Evolutionary conservation across 129 eudicot genomes (phyloP).

Genomic region (Tagetes patula): DNA sequence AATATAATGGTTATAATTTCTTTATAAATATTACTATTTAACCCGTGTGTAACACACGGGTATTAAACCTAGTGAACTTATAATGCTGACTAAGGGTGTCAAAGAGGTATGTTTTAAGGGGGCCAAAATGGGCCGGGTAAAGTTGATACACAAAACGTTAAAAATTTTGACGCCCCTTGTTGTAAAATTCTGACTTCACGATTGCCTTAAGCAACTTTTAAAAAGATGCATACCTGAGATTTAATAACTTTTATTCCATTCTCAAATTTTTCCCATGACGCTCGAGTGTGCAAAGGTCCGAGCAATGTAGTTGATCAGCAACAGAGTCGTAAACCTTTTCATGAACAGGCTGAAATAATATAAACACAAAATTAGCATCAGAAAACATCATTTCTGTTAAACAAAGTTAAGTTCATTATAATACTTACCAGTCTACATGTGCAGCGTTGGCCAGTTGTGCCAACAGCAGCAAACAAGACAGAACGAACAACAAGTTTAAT

Average conservation of each 20-base stretch:
- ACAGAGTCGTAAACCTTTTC: conserved; percentile 70
- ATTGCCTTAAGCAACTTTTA: too few relatives aligned
- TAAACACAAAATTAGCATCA: conserved; percentile 1
- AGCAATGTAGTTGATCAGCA: conserved; percentile 81
- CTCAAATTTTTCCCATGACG: conserved; percentile 71
- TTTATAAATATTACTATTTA: too few relatives aligned
- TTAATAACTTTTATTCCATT: conserved; percentile 76
- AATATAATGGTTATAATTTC: too few relatives aligned
- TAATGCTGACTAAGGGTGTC: too few relatives aligned
- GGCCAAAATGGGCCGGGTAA: too few relatives aligned
- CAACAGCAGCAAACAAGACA: conserved; percentile 97
- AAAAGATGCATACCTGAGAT: conserved; percentile 56
- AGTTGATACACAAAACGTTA: too few relatives aligned
- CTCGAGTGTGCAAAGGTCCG: conserved; percentile 85
- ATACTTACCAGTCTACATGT: conserved; percentile 83
- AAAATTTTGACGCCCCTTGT: too few relatives aligned
- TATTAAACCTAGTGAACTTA: too few relatives aligned
- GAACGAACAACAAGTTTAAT: conserved; percentile 84
- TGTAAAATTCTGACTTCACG: too few relatives aligned
- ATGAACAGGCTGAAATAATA: conserved; percentile 70
- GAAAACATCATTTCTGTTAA: background rate
- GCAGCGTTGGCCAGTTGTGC: conserved; percentile 99
- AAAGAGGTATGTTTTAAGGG: too few relatives aligned
- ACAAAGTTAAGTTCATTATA: background rate
- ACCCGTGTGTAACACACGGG: too few relatives aligned